phyloP scores from a whole-genome alignment of 768 basidiomycete genomes.

The Pisolithus orientalis region DNA sequence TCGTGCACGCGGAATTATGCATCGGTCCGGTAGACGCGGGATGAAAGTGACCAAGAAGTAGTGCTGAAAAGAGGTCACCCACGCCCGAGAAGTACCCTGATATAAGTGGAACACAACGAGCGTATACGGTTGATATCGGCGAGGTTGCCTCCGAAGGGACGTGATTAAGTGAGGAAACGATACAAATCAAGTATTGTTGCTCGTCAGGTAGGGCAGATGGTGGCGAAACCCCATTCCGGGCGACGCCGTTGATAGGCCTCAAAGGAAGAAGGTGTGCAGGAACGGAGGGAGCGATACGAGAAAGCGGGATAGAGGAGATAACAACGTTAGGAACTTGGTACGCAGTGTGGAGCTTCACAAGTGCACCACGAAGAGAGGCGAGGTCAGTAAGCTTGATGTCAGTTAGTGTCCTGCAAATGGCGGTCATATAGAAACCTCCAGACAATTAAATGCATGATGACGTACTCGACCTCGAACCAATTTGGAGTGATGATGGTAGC shows the following conservation, averaged over 20 bases:
- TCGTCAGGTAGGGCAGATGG: slow-evolving; percentile 14
- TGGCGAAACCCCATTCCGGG: not conserved
- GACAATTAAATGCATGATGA: not conserved
- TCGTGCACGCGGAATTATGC: slow-evolving; percentile 23
- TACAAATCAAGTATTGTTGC: slow-evolving; percentile 64
- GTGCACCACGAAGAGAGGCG: slow-evolving; percentile 57
- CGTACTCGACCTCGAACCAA: slow-evolving; percentile 94
- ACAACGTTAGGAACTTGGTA: slow-evolving; percentile 82
- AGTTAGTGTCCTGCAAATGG: slow-evolving; percentile 60
- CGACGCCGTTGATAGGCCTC: not conserved
- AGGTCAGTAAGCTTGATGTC: slow-evolving; percentile 62
- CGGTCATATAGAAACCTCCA: slow-evolving; percentile 1
- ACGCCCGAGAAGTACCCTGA: slow-evolving; percentile 95
- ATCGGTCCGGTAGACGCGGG: slow-evolving; percentile 10
- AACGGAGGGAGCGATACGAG: slow-evolving; percentile 53
- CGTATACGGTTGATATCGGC: slow-evolving; percentile 47
- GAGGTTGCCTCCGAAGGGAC: slow-evolving; percentile 9
- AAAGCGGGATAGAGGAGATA: slow-evolving; percentile 81
- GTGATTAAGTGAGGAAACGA: slow-evolving; percentile 55
- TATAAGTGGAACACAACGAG: slow-evolving; percentile 67
- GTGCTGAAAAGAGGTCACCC: slow-evolving; percentile 93
- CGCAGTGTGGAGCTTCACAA: slow-evolving; percentile 68
- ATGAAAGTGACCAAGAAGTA: slow-evolving; percentile 77
- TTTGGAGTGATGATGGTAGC: slow-evolving; percentile 96
- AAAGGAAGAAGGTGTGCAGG: slow-evolving; percentile 40